Evolutionary conservation across 495 filamentous ascomycete genomes (phyloP).

Genomic region (Sordaria brevicollis): DNA sequence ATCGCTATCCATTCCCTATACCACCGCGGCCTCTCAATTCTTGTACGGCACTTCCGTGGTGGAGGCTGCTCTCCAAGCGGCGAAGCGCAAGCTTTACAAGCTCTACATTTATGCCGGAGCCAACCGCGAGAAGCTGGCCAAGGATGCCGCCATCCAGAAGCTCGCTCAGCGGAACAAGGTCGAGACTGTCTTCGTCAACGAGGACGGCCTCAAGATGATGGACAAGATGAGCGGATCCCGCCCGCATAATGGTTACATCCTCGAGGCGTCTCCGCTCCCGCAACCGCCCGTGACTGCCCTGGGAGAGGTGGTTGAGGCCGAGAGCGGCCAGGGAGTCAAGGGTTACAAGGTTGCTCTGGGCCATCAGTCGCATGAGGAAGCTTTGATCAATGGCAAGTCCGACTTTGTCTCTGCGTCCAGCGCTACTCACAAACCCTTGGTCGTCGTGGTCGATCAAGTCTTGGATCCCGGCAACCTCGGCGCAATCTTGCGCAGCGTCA

Average conservation of each 20-base stretch:
- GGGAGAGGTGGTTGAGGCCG: constrained; percentile 29
- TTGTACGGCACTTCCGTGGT: constrained; percentile 77
- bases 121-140: constrained; percentile 29
- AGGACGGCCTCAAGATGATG: constrained; percentile 48
- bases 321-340: constrained; percentile 15
- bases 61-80: constrained; percentile 64
- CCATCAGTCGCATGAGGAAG: constrained; percentile 65
- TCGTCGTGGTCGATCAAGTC: constrained; percentile 76
- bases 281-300: constrained; percentile 58
- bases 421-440: constrained; percentile 55
- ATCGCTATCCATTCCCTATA: constrained; percentile 61
- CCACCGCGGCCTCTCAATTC: constrained; percentile 81
- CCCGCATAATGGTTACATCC: constrained; percentile 83
- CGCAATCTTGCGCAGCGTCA: constrained; percentile 73
- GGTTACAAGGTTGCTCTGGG: constrained; percentile 48
- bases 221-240: constrained; percentile 76
- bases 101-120: constrained; percentile 64
- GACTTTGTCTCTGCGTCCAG: constrained; percentile 24
- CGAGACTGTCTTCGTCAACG: constrained; percentile 38
- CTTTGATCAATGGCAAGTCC: constrained; percentile 54
- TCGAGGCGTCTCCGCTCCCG: constrained; percentile 79
- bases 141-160: constrained; percentile 39
- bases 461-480: constrained; percentile 85
- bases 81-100: constrained; percentile 65
- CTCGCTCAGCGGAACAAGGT: constrained; percentile 50